These are phyloP conservation scores for Litsea cubeba DNA, from an alignment of 164 flowering plant genomes.

Conservation along the genomic window DNA sequence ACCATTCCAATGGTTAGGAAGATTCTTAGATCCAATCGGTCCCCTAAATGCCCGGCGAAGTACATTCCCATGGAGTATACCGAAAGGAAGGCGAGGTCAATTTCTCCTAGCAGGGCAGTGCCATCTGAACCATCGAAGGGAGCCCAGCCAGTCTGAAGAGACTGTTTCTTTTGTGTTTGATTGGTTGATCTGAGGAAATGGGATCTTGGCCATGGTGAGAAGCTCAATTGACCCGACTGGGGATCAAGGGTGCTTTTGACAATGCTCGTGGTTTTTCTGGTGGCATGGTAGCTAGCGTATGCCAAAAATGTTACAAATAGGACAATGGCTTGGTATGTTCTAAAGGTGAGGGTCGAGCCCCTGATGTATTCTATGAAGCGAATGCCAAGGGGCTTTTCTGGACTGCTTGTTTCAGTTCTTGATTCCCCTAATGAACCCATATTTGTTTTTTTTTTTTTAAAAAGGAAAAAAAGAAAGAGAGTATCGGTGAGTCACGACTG, in stretches of 20 bases:
- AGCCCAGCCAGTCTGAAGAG: constrained; percentile 60
- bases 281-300: constrained; percentile 75
- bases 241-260: constrained; percentile 90
- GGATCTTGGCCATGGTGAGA: constrained; percentile 25
- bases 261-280: constrained; percentile 79
- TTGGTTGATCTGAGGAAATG: constrained; percentile 12
- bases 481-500: neutral
- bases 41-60: constrained; percentile 86
- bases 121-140: constrained; percentile 85
- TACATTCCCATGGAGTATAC: constrained; percentile 79
- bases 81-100: constrained; percentile 78
- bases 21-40: constrained; percentile 63
- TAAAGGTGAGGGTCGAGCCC: constrained; percentile 41
- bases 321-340: constrained; percentile 68
- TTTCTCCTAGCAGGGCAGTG: constrained; percentile 61
- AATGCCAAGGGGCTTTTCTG: constrained; percentile 53
- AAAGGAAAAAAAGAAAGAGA: too few relatives aligned
- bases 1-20: constrained; percentile 84
- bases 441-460: too few relatives aligned
- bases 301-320: constrained; percentile 71
- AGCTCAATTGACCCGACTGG: constrained; percentile 29
- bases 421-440: constrained; percentile 28
- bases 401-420: constrained; percentile 9
- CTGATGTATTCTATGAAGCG: constrained; percentile 37
- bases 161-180: constrained; percentile 10